Evolutionary conservation across 2,329 filamentous ascomycete genomes (phyloP), one percentile per base, ranked within the genome.

Genomic region (Nigrospora osmanthi): DNA sequence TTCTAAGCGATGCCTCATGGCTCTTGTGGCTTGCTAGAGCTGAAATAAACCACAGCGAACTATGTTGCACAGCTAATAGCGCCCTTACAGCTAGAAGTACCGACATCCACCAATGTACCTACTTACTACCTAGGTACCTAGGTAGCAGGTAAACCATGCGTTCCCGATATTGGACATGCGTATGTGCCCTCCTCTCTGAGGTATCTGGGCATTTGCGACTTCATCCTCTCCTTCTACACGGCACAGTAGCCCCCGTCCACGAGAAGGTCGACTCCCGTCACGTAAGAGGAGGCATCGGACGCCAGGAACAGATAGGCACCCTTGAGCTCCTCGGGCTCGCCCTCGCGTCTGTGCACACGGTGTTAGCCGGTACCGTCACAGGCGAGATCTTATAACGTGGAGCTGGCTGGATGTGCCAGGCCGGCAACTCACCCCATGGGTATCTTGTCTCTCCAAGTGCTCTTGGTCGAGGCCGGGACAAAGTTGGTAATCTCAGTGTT

Each of bases 231-330:
- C 28, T 34, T 50, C 59, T 63, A 81, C 41, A 72, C 71, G 41
- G 72, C 62, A 57, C 69, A 73, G 64, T 89, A 89, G 44, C 85
- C 85, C 48, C 87, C 87, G 61, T 93, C 87, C 40, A 90, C 77
- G 50, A 87, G 67, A 47, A 93, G 71, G 61, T 89, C 83, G 11
- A 77, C 72, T 0, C 81, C 88, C 10, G 87, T 94, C 15, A 84
- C 89, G 67, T 89, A 94, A 44, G 81, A 86, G n/a, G 83, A 79
- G 4, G 87, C 87, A 64, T 94, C 87, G 13, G 83, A 87, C 15
- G 86, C 85, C 46, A 94, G 71, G 65, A 89, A 93, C 40, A 94
- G 66, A 62, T 86, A 95, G 15, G 84, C 84, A 16, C 87, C 89
- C 70, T 91, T 90, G 54, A 94, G 72, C 70, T 95, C 88, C 48